These are phyloP conservation scores for Ascodesmis nigricans DNA, from an alignment of 495 filamentous ascomycete genomes.

Conservation along the genomic window DNA sequence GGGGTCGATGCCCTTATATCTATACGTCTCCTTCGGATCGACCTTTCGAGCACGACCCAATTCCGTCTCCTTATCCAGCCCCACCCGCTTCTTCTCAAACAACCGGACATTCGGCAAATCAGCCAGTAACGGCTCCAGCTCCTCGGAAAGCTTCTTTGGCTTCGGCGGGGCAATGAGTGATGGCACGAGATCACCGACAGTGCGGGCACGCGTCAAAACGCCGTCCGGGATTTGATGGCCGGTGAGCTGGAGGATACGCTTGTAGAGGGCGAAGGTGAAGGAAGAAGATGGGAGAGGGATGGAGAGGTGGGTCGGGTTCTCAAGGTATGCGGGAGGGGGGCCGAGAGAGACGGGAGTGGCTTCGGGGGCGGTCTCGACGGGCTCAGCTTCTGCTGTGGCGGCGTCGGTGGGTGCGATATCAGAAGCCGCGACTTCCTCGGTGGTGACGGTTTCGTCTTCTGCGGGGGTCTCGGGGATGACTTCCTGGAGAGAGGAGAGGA, in stretches of 20 bases:
- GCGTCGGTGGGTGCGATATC: neutral
- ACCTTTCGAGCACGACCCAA: conserved; percentile 74
- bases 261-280: conserved; percentile 4
- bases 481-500: conserved; percentile 5
- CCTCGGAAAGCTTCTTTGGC: conserved; percentile 31
- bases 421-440: neutral
- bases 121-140: conserved; percentile 25
- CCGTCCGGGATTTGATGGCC: conserved; percentile 52
- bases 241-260: conserved; percentile 49
- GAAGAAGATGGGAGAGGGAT: neutral
- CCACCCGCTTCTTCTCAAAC: conserved; percentile 34
- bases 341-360: neutral
- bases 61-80: conserved; percentile 47
- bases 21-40: conserved; percentile 41
- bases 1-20: conserved; percentile 9
- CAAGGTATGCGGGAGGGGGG: neutral
- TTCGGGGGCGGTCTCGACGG: conserved; percentile 1
- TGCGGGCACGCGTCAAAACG: conserved; percentile 31
- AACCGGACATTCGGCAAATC: conserved; percentile 50
- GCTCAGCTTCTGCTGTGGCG: neutral
- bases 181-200: conserved; percentile 33
- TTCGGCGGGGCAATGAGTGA: conserved; percentile 35
- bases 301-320: neutral
- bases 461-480: conserved; percentile 1
- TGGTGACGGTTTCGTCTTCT: neutral